Conservation (phyloP, 2,329 filamentous ascomycete genomes). For the Hortaea werneckii region DNA sequence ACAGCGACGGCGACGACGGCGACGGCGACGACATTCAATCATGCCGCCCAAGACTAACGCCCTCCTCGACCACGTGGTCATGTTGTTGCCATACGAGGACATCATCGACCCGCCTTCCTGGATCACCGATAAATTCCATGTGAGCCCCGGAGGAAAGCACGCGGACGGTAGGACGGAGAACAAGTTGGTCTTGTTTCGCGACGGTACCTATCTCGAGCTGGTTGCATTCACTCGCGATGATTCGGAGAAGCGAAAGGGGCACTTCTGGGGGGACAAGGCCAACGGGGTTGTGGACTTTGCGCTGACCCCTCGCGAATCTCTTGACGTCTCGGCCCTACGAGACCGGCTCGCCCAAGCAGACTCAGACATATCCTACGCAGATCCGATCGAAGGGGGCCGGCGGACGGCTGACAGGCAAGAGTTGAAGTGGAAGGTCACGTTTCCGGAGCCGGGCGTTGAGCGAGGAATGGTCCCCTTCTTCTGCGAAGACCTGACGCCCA, state of each 20-base stretch:
- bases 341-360: conserved; percentile 11
- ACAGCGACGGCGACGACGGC: too few species aligned
- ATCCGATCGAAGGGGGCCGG: conserved; percentile 45
- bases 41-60: neutral
- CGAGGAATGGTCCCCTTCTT: conserved; percentile 53
- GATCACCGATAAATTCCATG: conserved; percentile 45
- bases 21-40: too few species aligned
- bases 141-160: conserved; percentile 52
- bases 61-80: conserved; percentile 53
- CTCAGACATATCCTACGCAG: conserved; percentile 35
- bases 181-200: conserved; percentile 50
- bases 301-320: conserved; percentile 31
- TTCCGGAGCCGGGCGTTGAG: conserved; percentile 30
- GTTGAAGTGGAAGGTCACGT: conserved; percentile 51
- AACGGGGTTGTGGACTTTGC: conserved; percentile 53
- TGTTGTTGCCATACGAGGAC: conserved; percentile 47
- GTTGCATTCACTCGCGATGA: conserved; percentile 49
- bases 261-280: conserved; percentile 47
- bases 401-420: conserved; percentile 45
- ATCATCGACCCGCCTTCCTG: conserved; percentile 40
- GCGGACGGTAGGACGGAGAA: conserved; percentile 52
- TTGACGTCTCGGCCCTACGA: conserved; percentile 13
- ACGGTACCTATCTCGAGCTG: conserved; percentile 58
- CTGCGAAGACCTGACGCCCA: conserved; percentile 52
- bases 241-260: conserved; percentile 32